These are phyloP conservation scores for Geotrichum restrictum DNA, from an alignment of 1,139 yeast genomes.

Conservation along the genomic window DNA sequence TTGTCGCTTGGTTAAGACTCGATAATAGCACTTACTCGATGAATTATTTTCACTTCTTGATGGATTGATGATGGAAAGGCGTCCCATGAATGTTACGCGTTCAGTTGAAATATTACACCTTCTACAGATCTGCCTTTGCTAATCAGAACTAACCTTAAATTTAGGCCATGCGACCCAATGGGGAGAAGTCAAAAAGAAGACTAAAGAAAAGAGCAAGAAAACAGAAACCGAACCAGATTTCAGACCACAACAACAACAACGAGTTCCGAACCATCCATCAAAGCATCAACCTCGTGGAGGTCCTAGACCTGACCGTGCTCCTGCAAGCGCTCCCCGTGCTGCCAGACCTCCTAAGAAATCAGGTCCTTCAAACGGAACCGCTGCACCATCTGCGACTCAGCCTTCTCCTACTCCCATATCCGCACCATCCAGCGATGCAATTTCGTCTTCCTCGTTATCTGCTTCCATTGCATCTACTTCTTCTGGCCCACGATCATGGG, in stretches of 20 bases:
- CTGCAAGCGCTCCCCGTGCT: constrained; percentile 2
- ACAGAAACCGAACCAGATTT: constrained; percentile 15
- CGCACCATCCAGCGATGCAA: constrained; percentile 14
- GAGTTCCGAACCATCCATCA: not conserved
- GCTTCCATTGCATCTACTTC: constrained; percentile 25
- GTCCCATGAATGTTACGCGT: too few species aligned
- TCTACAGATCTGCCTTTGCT: not conserved
- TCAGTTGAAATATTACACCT: not conserved
- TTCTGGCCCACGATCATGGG: constrained; percentile 29
- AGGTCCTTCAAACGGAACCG: not conserved
- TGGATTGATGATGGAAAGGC: not conserved
- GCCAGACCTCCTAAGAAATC: constrained; percentile 8
- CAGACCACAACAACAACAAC: constrained; percentile 3
- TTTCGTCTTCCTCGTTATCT: constrained; percentile 21
- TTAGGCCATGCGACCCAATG: constrained; percentile 48
- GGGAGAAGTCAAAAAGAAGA: constrained; percentile 59
- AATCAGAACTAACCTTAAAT: not conserved
- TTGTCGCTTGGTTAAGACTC: too few species aligned
- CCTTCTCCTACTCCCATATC: constrained; percentile 24
- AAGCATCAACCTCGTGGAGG: constrained; percentile 16
- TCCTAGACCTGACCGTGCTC: constrained; percentile 11
- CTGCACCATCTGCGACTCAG: constrained; percentile 14
- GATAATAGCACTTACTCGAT: too few species aligned
- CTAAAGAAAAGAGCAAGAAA: constrained; percentile 43
- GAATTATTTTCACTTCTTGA: not conserved